Evolutionary conservation across 176 grass and related monocot genomes (phyloP).

Genomic region (Bromus sterilis): DNA sequence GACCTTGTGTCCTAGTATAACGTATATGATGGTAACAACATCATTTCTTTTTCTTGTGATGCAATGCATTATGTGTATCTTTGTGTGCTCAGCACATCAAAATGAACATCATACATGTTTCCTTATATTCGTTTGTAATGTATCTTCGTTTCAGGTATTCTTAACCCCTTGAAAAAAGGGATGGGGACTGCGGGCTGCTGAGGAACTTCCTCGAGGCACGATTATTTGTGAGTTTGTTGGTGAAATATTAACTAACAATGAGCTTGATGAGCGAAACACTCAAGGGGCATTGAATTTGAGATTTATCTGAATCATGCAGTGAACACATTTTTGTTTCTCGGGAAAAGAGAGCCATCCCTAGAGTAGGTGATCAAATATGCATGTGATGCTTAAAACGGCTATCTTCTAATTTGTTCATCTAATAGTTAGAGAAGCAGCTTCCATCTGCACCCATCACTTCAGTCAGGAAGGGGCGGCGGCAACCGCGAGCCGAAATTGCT

Average conservation of each 20-base stretch:
- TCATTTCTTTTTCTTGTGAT: neutral
- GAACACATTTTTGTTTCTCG: no score
- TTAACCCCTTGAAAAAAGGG: conserved; percentile 60
- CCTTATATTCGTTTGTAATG: neutral
- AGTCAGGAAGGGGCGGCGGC: no score
- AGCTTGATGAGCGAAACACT: conserved; percentile 57
- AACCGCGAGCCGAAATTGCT: no score
- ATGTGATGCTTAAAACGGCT: no score
- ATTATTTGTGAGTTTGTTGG: conserved; percentile 90
- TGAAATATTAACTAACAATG: conserved; percentile 84
- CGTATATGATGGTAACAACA: neutral
- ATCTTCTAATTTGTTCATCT: no score
- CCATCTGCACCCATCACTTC: no score
- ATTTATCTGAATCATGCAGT: no score
- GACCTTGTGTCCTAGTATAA: neutral
- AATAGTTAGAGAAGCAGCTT: no score
- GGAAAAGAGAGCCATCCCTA: no score
- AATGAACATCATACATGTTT: neutral
- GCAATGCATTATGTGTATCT: neutral
- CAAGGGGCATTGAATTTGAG: conserved; percentile 28
- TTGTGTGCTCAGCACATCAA: neutral
- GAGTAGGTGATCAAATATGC: no score
- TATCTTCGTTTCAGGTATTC: conserved; percentile 64
- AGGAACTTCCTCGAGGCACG: conserved; percentile 55
- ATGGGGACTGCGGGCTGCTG: conserved; percentile 61